Evolutionary conservation across 805 yeast genomes (phyloP), one percentile per base, ranked within the genome.

Genomic region (Debaryomyces prosopidis): DNA sequence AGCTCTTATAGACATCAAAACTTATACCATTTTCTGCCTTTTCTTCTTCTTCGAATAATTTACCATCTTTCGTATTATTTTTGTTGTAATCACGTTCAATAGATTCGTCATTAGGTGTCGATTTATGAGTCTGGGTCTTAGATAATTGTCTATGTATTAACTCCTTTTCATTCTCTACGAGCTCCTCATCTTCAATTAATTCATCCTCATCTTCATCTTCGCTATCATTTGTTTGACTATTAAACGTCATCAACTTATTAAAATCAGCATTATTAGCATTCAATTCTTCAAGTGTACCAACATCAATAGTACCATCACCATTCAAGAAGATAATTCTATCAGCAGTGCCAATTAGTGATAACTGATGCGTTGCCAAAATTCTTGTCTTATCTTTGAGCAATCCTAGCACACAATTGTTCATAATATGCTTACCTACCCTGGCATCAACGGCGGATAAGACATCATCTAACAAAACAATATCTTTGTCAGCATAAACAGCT

Each of bases 21-120:
- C 72, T 60, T 38, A 84, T 76, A 33, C 78, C 67, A 55, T 84
- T 82, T 11, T 77, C 81, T 4, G 87, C 84, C 45, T 79, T 71
- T 51, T 75, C 81, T 65, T 85, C 89, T 33, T 71, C 77, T 19
- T 63, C 59, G 26, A 73, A 66, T 17, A 66, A 43, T 42, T 44
- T 52, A 19, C 68, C 69, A 45, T 50, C 50, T 9, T 47, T 55
- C 17, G 45, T 34, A 11, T 56, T 53, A 47, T 63, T 62, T 43
- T 54, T 52, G 33, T 65, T 64, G 37, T 53, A 67, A 44, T 66
- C 62, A 40, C 52, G 58, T 46, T 60, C 72, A 12, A 55, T 51
- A n/a, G 66, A 64, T 52, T 63, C 75, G 40, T 68, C 72, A 39
- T 66, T 71, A 12, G 36, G 35, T 47, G 46, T 14, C 11, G 16